A percentile compares a stretch with the other conserved stretches of the same genome.
Conservation (phyloP, 140 eudicot species). For the Senecio squalidus region DNA sequence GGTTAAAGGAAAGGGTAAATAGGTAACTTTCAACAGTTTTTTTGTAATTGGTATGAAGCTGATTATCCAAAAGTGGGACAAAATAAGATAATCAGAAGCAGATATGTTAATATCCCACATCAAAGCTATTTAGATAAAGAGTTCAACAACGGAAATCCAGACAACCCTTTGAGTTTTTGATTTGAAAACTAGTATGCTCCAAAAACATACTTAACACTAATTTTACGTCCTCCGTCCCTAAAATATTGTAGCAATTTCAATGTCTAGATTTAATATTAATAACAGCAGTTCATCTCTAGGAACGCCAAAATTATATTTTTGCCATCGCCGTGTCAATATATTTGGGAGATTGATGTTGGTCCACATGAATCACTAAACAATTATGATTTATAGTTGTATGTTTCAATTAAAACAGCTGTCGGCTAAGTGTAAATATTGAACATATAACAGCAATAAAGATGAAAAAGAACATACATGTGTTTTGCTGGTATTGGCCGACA, state of each 20-base stretch:
- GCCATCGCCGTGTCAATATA: not conserved
- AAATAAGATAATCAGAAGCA: not conserved
- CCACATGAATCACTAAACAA: not conserved
- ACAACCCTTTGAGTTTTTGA: conserved; percentile 5
- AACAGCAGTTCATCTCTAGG: not conserved
- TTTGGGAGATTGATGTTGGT: not conserved
- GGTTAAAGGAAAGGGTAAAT: not conserved
- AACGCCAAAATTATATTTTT: not conserved
- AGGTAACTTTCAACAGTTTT: not conserved
- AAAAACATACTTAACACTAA: not conserved
- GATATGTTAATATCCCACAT: not conserved
- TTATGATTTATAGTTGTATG: not conserved
- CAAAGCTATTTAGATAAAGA: not conserved
- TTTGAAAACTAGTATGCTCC: not conserved
- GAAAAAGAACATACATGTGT: conserved; percentile 51
- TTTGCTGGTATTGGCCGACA: conserved; percentile 33
- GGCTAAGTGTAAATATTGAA: not conserved
- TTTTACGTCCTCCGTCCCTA: not conserved
- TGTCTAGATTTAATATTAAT: not conserved
- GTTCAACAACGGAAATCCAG: not conserved
- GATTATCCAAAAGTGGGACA: not conserved
- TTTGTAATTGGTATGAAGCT: not conserved
- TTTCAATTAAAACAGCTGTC: not conserved
- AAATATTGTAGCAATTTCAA: not conserved
- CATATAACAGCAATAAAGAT: not conserved